phyloP scores from a whole-genome alignment of 2,329 filamentous ascomycete species.

The Xylariaceae sp. region DNA sequence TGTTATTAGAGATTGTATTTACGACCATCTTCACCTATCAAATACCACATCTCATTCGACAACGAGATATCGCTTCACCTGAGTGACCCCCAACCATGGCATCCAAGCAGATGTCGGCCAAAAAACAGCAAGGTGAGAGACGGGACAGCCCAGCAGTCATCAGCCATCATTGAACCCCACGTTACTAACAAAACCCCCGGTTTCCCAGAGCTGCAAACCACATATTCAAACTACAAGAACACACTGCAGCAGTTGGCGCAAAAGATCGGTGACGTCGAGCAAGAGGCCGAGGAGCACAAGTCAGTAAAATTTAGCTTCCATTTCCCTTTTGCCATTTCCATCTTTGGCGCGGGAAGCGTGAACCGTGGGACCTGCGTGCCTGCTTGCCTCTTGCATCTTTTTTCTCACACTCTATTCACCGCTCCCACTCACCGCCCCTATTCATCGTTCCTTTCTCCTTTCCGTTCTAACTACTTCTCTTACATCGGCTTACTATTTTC shows the following conservation, averaged over 20 bases:
- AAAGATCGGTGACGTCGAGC: conserved; percentile 96
- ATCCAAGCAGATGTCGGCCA: conserved; percentile 52
- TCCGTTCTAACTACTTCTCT: too few relatives aligned
- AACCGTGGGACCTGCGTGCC: conserved; percentile 13
- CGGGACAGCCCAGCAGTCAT: not conserved
- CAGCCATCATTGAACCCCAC: not conserved
- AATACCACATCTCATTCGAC: conserved; percentile 5
- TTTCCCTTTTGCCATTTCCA: conserved; percentile 13
- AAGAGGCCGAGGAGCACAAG: conserved; percentile 98
- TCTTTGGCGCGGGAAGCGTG: conserved; percentile 5
- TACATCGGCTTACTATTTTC: conserved; percentile 23
- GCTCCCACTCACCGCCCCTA: conserved; percentile 37
- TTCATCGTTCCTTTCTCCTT: too few relatives aligned
- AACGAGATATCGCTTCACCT: not conserved
- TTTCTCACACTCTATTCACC: conserved; percentile 24
- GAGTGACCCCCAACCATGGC: conserved; percentile 44
- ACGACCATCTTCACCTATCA: too few relatives aligned
- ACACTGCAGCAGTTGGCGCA: conserved; percentile 86
- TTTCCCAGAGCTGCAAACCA: conserved; percentile 74
- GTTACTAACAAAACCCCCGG: conserved; percentile 23
- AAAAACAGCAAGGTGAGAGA: conserved; percentile 68
- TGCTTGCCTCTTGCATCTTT: conserved; percentile 19
- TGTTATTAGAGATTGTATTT: too few relatives aligned
- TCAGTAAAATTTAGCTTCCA: conserved; percentile 44
- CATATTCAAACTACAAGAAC: conserved; percentile 74